Percentiles rank a stretch among this genome's conserved stretches.
Conservation (phyloP, 768 basidiomycete species). For the Lentinula edodes region DNA sequence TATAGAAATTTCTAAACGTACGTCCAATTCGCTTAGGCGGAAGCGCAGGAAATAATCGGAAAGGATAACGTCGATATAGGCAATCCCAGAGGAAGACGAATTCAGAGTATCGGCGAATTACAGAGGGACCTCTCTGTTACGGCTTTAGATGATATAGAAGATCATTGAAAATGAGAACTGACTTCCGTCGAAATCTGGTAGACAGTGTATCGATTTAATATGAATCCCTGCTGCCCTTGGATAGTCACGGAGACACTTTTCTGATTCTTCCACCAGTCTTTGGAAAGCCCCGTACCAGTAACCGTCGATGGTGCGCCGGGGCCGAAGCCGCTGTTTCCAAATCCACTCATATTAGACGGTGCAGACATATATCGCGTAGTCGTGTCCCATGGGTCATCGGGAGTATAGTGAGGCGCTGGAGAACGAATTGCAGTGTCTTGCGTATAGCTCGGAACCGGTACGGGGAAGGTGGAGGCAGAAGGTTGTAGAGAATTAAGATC, state of each 20-base stretch:
- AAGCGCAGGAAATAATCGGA: slow-evolving; percentile 79
- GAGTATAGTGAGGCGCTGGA: slow-evolving; percentile 44
- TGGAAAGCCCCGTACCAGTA: slow-evolving; percentile 66
- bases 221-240: slow-evolving; percentile 87
- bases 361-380: slow-evolving; percentile 28
- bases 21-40: slow-evolving; percentile 93
- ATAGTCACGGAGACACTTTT: slow-evolving; percentile 67
- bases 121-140: slow-evolving; percentile 55
- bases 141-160: slow-evolving; percentile 3
- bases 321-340: slow-evolving; percentile 10
- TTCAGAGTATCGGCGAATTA: slow-evolving; percentile 87
- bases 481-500: slow-evolving; percentile 55
- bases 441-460: slow-evolving; percentile 34
- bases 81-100: slow-evolving; percentile 90
- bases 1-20: slow-evolving; percentile 31
- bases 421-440: slow-evolving; percentile 37
- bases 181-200: slow-evolving; percentile 81
- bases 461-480: slow-evolving; percentile 44
- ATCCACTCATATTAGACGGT: slow-evolving; percentile 23
- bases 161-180: slow-evolving; percentile 21
- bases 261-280: slow-evolving; percentile 85
- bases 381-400: slow-evolving; percentile 67
- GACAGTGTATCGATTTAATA: slow-evolving; percentile 80
- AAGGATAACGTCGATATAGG: slow-evolving; percentile 83
- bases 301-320: slow-evolving; percentile 52